Percentiles rank a stretch among this genome's conserved stretches.
Evolutionary conservation across 2,329 filamentous ascomycete species (phyloP).

Genomic region (Ascosphaera apis): DNA sequence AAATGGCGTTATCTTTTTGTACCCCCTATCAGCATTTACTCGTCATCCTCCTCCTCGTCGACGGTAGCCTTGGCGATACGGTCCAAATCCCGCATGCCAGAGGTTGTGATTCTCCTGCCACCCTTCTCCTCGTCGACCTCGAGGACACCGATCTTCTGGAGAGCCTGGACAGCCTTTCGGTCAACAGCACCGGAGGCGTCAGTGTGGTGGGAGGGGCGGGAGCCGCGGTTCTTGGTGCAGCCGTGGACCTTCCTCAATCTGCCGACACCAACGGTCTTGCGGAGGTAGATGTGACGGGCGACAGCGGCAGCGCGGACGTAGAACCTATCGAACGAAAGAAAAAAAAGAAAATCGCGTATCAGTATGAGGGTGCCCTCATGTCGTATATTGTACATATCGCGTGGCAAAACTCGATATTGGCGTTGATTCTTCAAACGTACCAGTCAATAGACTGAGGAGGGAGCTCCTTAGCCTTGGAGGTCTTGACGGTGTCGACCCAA

Average conservation of each 20-base stretch:
- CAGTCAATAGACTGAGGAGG: constrained; percentile 97
- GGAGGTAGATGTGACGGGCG: constrained; percentile 95
- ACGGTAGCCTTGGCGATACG: constrained; percentile 59
- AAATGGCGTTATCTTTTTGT: no score
- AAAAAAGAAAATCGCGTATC: constrained; percentile 2
- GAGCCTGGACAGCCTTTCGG: constrained; percentile 89
- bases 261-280: constrained; percentile 98
- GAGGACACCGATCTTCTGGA: constrained; percentile 98
- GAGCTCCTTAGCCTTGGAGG: constrained; percentile 85
- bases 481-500: constrained; percentile 99
- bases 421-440: constrained; percentile 35
- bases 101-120: constrained; percentile 93
- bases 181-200: constrained; percentile 88
- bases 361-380: background rate
- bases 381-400: no score
- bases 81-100: constrained; percentile 97
- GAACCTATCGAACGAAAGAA: no score
- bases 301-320: constrained; percentile 77
- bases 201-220: constrained; percentile 78
- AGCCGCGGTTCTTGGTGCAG: constrained; percentile 89
- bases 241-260: constrained; percentile 94
- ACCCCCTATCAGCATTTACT: constrained; percentile 7
- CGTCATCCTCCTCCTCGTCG: constrained; percentile 23
- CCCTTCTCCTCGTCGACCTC: constrained; percentile 98
- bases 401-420: constrained; percentile 1